Evolutionary conservation across 371 early-diverging fungal genomes (phyloP).

Genomic region (Mortierella sp.): DNA sequence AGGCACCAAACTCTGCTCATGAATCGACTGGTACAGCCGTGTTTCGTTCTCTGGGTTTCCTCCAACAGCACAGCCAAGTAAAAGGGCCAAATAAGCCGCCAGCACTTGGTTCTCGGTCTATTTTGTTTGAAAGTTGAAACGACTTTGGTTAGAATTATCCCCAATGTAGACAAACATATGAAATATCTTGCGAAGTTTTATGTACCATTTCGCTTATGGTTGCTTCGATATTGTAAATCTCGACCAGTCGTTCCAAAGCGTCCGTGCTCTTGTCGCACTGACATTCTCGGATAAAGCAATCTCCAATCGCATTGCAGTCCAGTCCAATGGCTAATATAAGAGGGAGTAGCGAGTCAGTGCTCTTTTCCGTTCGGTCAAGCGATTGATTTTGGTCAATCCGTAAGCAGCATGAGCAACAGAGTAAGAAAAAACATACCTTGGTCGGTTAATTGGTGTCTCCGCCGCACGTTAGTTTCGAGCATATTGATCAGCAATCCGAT

Average conservation of each 20-base stretch:
- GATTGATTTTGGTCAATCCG: background rate
- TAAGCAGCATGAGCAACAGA: background rate
- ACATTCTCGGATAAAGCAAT: conserved; percentile 42
- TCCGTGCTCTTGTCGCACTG: conserved; percentile 36
- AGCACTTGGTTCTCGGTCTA: conserved; percentile 48
- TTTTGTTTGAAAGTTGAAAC: background rate
- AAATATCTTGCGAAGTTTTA: no score
- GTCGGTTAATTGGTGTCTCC: conserved; percentile 24
- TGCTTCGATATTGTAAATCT: conserved; percentile 45
- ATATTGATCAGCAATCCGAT: conserved; percentile 49
- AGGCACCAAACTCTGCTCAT: conserved; percentile 27
- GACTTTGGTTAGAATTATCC: background rate
- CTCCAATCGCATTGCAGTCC: conserved; percentile 39
- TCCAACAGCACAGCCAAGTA: conserved; percentile 41
- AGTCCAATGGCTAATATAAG: conserved; percentile 33
- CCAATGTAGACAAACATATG: background rate
- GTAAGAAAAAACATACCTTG: conserved; percentile 15
- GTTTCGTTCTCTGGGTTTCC: conserved; percentile 31
- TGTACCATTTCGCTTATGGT: conserved; percentile 43
- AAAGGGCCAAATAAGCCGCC: conserved; percentile 47
- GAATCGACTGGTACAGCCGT: conserved; percentile 22
- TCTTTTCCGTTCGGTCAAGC: background rate
- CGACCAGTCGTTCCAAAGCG: conserved; percentile 41
- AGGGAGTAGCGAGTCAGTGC: background rate
- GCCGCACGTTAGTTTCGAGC: conserved; percentile 28